Conservation (phyloP, 2,329 filamentous ascomycete genomes). For the Trichoderma endophyticum region DNA sequence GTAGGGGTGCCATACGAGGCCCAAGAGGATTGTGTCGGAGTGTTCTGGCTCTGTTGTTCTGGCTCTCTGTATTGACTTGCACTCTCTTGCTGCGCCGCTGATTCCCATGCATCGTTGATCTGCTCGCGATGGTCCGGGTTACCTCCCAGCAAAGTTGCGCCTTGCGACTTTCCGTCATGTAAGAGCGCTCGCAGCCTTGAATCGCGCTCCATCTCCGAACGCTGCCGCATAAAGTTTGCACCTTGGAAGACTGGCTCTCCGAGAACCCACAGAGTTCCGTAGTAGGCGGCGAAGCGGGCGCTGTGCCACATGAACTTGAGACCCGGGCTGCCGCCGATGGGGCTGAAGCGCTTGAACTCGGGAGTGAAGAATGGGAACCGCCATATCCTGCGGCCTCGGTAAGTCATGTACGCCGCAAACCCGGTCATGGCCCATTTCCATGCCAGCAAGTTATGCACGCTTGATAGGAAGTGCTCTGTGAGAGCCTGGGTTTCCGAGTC, state of each 20-base stretch:
- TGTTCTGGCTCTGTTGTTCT: background rate
- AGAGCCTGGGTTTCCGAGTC: conserved; percentile 38
- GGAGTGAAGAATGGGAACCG: conserved; percentile 42
- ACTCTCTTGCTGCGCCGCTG: conserved; percentile 19
- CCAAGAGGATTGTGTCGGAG: conserved; percentile 22
- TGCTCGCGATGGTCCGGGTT: conserved; percentile 21
- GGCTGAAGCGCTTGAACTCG: conserved; percentile 31
- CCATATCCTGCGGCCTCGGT: conserved; percentile 32
- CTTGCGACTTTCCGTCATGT: conserved; percentile 22
- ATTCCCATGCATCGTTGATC: conserved; percentile 21
- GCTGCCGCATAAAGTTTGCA: conserved; percentile 27
- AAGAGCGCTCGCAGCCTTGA: conserved; percentile 29
- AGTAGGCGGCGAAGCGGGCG: conserved; percentile 36
- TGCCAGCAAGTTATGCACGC: conserved; percentile 32
- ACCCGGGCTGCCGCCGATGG: conserved; percentile 28
- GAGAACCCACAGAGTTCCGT: conserved; percentile 25
- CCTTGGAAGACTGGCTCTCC: conserved; percentile 31
- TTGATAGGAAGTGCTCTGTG: conserved; percentile 32
- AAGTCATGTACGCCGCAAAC: conserved; percentile 28
- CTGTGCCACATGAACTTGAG: conserved; percentile 37
- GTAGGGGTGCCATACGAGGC: conserved; percentile 1
- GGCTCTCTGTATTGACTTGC: conserved; percentile 8
- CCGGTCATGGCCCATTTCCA: conserved; percentile 29
- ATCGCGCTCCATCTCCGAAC: conserved; percentile 28
- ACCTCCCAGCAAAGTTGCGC: conserved; percentile 18